Percentiles rank a stretch among this genome's conserved stretches.
Evolutionary conservation across 345 rosid genomes (phyloP).

Genomic region (Pelargonium nanum): DNA sequence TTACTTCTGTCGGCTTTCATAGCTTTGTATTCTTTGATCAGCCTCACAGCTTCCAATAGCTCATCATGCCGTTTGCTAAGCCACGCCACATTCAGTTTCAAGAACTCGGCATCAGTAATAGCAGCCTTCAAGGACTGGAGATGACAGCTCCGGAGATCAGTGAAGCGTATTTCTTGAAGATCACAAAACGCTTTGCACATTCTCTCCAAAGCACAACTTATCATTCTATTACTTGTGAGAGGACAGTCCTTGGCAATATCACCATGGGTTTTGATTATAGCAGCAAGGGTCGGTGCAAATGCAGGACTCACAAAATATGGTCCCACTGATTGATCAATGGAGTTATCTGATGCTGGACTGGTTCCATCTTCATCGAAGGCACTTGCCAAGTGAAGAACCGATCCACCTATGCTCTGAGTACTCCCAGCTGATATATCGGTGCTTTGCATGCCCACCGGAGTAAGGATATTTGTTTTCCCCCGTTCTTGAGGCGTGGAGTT

Average conservation of each 20-base stretch:
- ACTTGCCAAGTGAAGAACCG: background rate
- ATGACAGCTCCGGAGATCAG: background rate
- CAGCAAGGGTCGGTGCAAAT: slow-evolving; percentile 2
- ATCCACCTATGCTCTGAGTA: slow-evolving; percentile 1
- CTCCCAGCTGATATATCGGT: no score
- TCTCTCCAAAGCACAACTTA: slow-evolving; percentile 3
- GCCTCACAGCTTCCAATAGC: slow-evolving; percentile 1
- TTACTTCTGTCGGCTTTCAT: background rate
- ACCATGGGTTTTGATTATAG: slow-evolving; percentile 11
- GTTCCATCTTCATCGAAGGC: slow-evolving; percentile 6
- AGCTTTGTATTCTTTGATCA: background rate
- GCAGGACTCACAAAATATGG: background rate
- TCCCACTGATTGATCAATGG: background rate
- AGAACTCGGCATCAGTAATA: slow-evolving; percentile 8
- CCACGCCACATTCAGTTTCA: slow-evolving; percentile 5
- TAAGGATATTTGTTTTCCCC: no score
- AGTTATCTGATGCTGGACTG: no score
- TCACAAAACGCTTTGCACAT: slow-evolving; percentile 1
- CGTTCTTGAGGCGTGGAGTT: no score
- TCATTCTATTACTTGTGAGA: background rate
- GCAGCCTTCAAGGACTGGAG: background rate
- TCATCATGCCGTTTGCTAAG: slow-evolving; percentile 4
- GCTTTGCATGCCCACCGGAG: no score
- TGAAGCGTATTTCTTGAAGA: background rate
- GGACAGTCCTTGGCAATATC: slow-evolving; percentile 11